These are phyloP conservation scores for Kodamaea kakaduensis DNA, from an alignment of 805 yeast genomes.

Conservation along the genomic window DNA sequence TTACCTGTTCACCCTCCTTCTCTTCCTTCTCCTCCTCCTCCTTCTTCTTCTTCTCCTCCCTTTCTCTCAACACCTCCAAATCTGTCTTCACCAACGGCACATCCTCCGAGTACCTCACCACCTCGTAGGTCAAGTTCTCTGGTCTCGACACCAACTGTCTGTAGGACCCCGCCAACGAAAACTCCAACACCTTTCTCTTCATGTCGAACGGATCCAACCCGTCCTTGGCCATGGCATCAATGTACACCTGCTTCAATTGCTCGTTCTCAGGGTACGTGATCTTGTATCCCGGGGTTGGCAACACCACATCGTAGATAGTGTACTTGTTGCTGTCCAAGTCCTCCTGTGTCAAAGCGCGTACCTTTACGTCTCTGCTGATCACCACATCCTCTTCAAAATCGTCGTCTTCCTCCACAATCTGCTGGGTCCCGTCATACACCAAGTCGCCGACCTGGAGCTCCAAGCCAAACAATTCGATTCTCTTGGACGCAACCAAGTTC, in stretches of 20 bases:
- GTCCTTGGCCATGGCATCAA: constrained; percentile 71
- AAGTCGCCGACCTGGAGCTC: constrained; percentile 77
- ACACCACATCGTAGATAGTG: constrained; percentile 75
- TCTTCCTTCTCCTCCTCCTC: constrained; percentile 11
- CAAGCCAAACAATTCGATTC: constrained; percentile 69
- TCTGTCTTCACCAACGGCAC: constrained; percentile 81
- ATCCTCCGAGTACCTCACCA: constrained; percentile 59
- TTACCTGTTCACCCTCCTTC: constrained; percentile 17
- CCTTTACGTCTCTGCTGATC: constrained; percentile 54
- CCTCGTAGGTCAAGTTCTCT: constrained; percentile 53
- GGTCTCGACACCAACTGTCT: constrained; percentile 71
- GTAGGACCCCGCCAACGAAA: constrained; percentile 88
- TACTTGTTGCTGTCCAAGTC: constrained; percentile 59
- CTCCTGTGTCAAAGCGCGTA: constrained; percentile 68
- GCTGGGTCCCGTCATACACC: constrained; percentile 41
- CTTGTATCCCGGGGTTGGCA: constrained; percentile 97
- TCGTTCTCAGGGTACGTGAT: constrained; percentile 77
- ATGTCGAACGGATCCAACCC: constrained; percentile 79
- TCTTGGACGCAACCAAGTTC: constrained; percentile 79
- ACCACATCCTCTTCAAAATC: constrained; percentile 72
- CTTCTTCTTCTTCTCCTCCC: constrained; percentile 15
- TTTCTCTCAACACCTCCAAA: constrained; percentile 40
- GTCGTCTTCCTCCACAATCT: constrained; percentile 21
- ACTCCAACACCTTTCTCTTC: constrained; percentile 82
- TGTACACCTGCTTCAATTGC: constrained; percentile 56